Conservation (phyloP, 106 monocot species). For the Acanthochlamys bracteata region DNA sequence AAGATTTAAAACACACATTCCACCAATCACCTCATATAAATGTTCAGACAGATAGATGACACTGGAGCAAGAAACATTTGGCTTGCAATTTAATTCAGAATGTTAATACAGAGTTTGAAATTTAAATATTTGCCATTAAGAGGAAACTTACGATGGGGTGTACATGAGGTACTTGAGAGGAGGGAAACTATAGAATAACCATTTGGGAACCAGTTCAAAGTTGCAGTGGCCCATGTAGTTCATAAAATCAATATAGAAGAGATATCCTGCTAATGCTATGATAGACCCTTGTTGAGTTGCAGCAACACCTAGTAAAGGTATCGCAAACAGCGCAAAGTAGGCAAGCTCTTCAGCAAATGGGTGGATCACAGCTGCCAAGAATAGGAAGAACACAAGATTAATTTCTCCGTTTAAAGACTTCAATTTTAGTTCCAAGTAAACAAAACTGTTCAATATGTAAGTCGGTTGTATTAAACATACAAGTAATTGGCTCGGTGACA, state of each 20-base stretch:
- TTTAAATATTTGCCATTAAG: too few species aligned
- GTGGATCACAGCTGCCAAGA: conserved; percentile 62
- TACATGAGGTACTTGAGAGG: conserved; percentile 73
- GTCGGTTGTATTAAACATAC: conserved; percentile 16
- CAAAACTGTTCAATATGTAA: too few species aligned
- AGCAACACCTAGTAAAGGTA: conserved; percentile 27
- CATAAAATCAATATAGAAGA: conserved; percentile 69
- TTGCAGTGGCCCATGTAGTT: conserved; percentile 89
- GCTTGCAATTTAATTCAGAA: too few species aligned
- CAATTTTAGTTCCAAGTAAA: too few species aligned
- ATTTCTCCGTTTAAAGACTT: too few species aligned
- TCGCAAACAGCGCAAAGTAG: conserved; percentile 51
- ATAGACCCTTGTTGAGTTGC: conserved; percentile 29
- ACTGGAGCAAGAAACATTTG: too few species aligned
- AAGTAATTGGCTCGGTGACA: conserved; percentile 48
- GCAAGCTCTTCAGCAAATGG: conserved; percentile 58
- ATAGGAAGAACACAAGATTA: too few species aligned
- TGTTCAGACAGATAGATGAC: too few species aligned
- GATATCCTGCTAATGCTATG: conserved; percentile 12
- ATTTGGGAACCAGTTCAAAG: conserved; percentile 62
- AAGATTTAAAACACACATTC: not conserved
- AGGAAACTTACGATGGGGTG: conserved; percentile 62
- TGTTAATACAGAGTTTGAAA: too few species aligned
- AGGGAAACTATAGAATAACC: conserved; percentile 44
- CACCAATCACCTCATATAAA: too few species aligned